These are phyloP conservation scores for Cairneyella variabilis DNA, from an alignment of 495 filamentous ascomycete species.

Conservation along the genomic window DNA sequence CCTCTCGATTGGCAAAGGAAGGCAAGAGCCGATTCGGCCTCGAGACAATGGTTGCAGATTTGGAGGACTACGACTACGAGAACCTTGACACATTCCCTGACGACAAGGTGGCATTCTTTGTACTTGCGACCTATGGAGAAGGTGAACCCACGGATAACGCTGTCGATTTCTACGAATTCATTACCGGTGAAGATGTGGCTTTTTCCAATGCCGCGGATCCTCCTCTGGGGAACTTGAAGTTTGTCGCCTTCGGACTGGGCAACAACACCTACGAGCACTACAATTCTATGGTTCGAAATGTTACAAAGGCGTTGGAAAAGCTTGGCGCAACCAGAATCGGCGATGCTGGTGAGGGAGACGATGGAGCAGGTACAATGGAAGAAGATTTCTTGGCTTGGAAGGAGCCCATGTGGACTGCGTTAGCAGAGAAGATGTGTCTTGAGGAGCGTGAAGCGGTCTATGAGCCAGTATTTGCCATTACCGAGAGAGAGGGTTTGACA, in stretches of 20 bases:
- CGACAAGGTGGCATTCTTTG: constrained; percentile 91
- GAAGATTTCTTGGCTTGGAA: constrained; percentile 99
- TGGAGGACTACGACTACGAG: constrained; percentile 97
- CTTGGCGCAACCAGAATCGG: constrained; percentile 83
- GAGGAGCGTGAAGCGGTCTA: constrained; percentile 96
- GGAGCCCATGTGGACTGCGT: constrained; percentile 94
- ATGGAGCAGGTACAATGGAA: constrained; percentile 98
- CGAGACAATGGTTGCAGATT: constrained; percentile 96
- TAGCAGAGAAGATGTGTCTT: constrained; percentile 76
- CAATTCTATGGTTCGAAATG: constrained; percentile 94
- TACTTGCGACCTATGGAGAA: constrained; percentile 96
- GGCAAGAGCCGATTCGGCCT: constrained; percentile 93
- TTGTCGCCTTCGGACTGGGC: constrained; percentile 91
- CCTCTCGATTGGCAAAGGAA: constrained; percentile 95
- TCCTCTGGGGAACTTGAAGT: constrained; percentile 81
- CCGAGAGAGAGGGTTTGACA: constrained; percentile 68
- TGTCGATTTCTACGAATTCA: constrained; percentile 97
- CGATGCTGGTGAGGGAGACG: constrained; percentile 89
- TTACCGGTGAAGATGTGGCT: constrained; percentile 71
- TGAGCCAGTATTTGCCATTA: constrained; percentile 84
- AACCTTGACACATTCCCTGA: constrained; percentile 85
- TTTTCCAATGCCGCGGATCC: constrained; percentile 79
- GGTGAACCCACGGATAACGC: constrained; percentile 98
- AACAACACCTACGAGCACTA: constrained; percentile 99
- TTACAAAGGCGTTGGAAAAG: constrained; percentile 73